A percentile compares a stretch with the other conserved stretches of the same genome.
Conservation (phyloP, 2,329 filamentous ascomycete species). For the Lachnellula willkommii region DNA sequence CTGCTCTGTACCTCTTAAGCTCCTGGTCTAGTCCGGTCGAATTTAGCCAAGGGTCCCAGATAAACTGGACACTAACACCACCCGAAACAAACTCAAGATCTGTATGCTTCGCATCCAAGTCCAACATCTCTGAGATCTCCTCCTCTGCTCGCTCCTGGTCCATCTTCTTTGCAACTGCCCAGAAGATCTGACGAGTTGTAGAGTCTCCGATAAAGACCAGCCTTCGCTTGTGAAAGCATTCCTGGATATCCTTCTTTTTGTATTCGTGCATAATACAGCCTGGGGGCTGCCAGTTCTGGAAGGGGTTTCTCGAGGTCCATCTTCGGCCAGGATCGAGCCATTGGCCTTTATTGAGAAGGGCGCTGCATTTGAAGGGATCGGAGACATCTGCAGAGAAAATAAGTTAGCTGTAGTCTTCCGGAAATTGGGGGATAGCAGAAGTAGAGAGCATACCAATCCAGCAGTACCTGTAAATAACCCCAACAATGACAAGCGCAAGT, state of each 20-base stretch:
- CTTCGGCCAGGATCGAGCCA: constrained; percentile 39
- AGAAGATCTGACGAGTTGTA: constrained; percentile 55
- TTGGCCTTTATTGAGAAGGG: constrained; percentile 45
- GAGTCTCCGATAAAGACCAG: constrained; percentile 59
- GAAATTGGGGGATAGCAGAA: background rate
- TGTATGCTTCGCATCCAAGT: constrained; percentile 36
- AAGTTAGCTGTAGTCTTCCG: constrained; percentile 2
- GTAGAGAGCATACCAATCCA: constrained; percentile 23
- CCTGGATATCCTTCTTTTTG: constrained; percentile 43
- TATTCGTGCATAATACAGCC: constrained; percentile 57
- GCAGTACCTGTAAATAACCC: constrained; percentile 29
- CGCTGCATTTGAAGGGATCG: constrained; percentile 50
- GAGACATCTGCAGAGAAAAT: constrained; percentile 18
- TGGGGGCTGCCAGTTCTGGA: constrained; percentile 52
- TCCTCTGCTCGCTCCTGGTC: constrained; percentile 36
- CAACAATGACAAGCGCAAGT: constrained; percentile 18
- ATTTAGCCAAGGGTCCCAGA: constrained; percentile 61
- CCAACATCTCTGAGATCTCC: constrained; percentile 33
- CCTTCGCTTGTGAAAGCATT: constrained; percentile 47
- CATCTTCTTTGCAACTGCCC: constrained; percentile 48
- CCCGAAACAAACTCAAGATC: constrained; percentile 41
- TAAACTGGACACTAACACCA: constrained; percentile 47
- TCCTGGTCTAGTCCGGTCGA: constrained; percentile 39
- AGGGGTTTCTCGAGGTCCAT: constrained; percentile 27
- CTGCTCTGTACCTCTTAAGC: constrained; percentile 35